Evolutionary conservation across 2,329 filamentous ascomycete genomes (phyloP).

Genomic region (Alternaria ethzedia): DNA sequence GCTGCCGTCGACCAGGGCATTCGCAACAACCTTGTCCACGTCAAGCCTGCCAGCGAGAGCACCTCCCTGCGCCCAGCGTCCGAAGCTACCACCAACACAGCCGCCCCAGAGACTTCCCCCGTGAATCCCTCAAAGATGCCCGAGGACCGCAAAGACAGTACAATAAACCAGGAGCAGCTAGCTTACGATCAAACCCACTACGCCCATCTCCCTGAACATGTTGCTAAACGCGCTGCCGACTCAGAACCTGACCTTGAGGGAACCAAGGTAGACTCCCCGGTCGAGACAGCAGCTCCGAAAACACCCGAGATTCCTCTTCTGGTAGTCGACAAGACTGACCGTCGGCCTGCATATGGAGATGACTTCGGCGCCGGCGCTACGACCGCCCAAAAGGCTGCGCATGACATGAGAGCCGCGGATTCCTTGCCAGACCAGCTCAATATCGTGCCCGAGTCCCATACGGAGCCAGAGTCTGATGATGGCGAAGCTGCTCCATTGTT

Average conservation of each 20-base stretch:
- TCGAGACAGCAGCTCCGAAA: constrained; percentile 12
- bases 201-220: constrained; percentile 16
- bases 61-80: neutral
- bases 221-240: constrained; percentile 29
- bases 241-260: constrained; percentile 28
- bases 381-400: constrained; percentile 41
- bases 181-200: constrained; percentile 23
- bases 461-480: constrained; percentile 13
- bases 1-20: constrained; percentile 61
- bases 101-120: neutral
- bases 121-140: constrained; percentile 3
- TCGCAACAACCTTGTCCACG: constrained; percentile 59
- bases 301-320: constrained; percentile 30
- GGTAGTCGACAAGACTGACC: constrained; percentile 47
- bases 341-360: constrained; percentile 43
- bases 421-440: constrained; percentile 44
- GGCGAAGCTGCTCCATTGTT: constrained; percentile 42
- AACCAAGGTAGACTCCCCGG: constrained; percentile 18
- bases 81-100: neutral
- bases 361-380: constrained; percentile 46
- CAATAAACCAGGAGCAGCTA: constrained; percentile 20
- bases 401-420: constrained; percentile 41
- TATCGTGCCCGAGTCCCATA: constrained; percentile 26
- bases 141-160: constrained; percentile 27
- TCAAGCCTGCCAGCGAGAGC: constrained; percentile 24